A percentile compares a stretch with the other conserved stretches of the same genome.
phyloP scores from a whole-genome alignment of 1,284 basidiomycete species.

The Boletus sp. region DNA sequence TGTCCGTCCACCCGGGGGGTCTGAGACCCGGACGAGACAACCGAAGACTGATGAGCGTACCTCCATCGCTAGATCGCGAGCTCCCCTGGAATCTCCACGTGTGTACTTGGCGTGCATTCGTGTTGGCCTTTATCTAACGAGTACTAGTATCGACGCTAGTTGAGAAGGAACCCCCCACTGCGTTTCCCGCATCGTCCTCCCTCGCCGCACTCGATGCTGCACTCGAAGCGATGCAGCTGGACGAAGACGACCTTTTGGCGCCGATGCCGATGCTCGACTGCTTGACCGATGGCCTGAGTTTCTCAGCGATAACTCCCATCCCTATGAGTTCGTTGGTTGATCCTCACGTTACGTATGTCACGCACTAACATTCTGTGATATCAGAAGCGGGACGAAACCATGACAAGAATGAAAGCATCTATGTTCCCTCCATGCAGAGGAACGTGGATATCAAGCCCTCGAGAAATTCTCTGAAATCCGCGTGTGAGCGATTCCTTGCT shows the following conservation, averaged over 20 bases:
- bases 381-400: background rate
- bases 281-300: conserved; percentile 10
- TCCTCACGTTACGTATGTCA: background rate
- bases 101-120: conserved; percentile 1
- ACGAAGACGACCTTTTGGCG: conserved; percentile 3
- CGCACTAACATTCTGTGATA: background rate
- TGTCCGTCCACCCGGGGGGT: conserved; percentile 9
- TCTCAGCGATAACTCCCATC: background rate
- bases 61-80: background rate
- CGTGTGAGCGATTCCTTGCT: conserved; percentile 2
- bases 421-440: background rate
- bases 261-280: background rate
- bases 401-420: background rate
- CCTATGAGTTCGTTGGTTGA: conserved; percentile 3
- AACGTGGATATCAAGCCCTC: background rate
- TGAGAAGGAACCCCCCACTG: background rate
- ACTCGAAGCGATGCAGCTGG: conserved; percentile 5
- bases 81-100: conserved; percentile 9
- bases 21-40: conserved; percentile 12
- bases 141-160: background rate
- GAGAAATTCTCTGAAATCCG: conserved; percentile 5
- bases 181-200: conserved; percentile 13
- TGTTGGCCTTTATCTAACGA: conserved; percentile 9
- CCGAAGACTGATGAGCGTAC: conserved; percentile 4
- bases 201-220: conserved; percentile 12